These are phyloP conservation scores for Fraxinus baroniana DNA, from an alignment of 305 asterid species.

Conservation along the genomic window DNA sequence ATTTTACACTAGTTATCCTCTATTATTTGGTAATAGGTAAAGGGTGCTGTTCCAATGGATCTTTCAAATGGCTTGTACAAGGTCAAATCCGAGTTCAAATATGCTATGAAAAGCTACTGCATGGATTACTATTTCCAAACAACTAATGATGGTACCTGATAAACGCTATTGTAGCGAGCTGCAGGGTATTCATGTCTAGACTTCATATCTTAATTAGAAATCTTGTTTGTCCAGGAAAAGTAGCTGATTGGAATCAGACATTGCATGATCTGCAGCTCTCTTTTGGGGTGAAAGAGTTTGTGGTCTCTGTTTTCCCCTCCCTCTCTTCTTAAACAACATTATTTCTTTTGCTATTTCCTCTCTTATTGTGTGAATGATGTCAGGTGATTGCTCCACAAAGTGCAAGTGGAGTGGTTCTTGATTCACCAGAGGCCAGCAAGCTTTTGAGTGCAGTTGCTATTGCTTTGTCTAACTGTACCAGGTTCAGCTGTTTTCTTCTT, in stretches of 20 bases:
- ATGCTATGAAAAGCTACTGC: conserved; percentile 72
- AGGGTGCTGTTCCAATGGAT: conserved; percentile 63
- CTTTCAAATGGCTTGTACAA: conserved; percentile 50
- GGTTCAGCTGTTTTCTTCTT: conserved; percentile 53
- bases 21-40: conserved; percentile 47
- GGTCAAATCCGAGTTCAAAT: conserved; percentile 79
- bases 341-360: conserved; percentile 22
- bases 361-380: conserved; percentile 22
- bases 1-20: conserved; percentile 6
- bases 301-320: conserved; percentile 46
- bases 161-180: conserved; percentile 13
- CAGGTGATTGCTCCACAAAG: conserved; percentile 98
- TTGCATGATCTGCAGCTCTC: conserved; percentile 84
- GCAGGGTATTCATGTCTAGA: conserved; percentile 11
- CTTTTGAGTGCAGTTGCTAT: conserved; percentile 97
- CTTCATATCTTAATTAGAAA: conserved; percentile 19
- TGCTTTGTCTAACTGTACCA: conserved; percentile 86
- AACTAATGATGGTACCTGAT: conserved; percentile 49
- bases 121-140: conserved; percentile 79
- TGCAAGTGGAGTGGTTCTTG: conserved; percentile 95
- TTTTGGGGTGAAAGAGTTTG: conserved; percentile 89
- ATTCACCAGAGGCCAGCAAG: conserved; percentile 97
- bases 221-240: conserved; percentile 49
- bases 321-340: conserved; percentile 16
- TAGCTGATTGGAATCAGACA: conserved; percentile 62